These are phyloP conservation scores for Musa balbisiana DNA, from an alignment of 202 grass and related monocot genomes.

Conservation along the genomic window DNA sequence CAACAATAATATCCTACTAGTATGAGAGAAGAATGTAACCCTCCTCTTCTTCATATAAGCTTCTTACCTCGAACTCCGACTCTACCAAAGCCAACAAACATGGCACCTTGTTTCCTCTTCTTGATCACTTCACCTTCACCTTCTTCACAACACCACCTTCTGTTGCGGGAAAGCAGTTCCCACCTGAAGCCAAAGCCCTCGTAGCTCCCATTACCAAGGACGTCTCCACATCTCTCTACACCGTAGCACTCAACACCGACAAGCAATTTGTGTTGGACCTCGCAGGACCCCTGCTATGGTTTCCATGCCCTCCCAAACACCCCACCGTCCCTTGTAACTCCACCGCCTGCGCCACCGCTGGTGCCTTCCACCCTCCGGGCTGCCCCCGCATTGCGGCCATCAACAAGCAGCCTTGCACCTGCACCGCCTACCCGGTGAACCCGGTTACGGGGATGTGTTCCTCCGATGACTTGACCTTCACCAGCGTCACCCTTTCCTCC, in stretches of 20 bases:
- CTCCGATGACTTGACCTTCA: slow-evolving; percentile 7
- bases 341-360: slow-evolving; percentile 14
- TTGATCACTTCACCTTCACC: background rate
- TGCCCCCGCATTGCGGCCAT: slow-evolving; percentile 3
- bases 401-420: slow-evolving; percentile 21
- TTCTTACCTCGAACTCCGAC: background rate
- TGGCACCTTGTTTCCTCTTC: background rate
- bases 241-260: slow-evolving; percentile 26
- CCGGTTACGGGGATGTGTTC: slow-evolving; percentile 15
- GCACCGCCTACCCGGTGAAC: slow-evolving; percentile 37
- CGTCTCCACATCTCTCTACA: slow-evolving; percentile 54
- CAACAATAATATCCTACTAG: too few relatives aligned
- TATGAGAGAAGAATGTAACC: background rate
- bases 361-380: background rate
- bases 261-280: slow-evolving; percentile 42
- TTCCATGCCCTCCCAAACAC: slow-evolving; percentile 32
- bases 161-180: slow-evolving; percentile 12
- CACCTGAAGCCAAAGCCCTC: slow-evolving; percentile 21
- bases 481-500: slow-evolving; percentile 6
- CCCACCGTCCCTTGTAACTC: background rate
- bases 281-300: slow-evolving; percentile 56
- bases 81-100: background rate
- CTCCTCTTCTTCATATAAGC: background rate
- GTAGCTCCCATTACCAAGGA: slow-evolving; percentile 53
- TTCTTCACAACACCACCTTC: slow-evolving; percentile 6